Evolutionary conservation across 2,329 filamentous ascomycete species (phyloP).

Genomic region (Fusarium haematococcum): DNA sequence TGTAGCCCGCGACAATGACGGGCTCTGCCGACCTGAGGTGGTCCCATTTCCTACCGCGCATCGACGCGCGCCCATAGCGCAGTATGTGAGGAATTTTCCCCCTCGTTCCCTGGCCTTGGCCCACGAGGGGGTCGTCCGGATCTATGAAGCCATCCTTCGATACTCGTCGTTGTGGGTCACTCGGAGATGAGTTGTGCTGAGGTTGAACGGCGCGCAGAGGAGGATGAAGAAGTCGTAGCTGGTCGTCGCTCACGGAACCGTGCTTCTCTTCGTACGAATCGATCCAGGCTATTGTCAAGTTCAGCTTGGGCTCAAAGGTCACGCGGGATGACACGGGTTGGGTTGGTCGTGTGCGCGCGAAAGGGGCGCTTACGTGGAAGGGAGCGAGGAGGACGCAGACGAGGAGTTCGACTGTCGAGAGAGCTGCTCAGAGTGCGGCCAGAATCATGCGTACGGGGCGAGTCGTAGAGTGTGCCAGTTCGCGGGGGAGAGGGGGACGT

Average conservation of each 20-base stretch:
- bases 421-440: constrained; percentile 36
- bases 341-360: neutral
- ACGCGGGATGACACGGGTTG: neutral
- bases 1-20: constrained; percentile 66
- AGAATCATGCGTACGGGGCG: constrained; percentile 37
- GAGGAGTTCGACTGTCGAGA: constrained; percentile 28
- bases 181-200: constrained; percentile 57
- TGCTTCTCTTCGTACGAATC: constrained; percentile 59
- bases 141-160: constrained; percentile 63
- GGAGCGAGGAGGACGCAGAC: constrained; percentile 42
- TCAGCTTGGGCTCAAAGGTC: constrained; percentile 4
- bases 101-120: constrained; percentile 49
- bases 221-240: constrained; percentile 53
- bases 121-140: constrained; percentile 53
- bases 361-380: constrained; percentile 41
- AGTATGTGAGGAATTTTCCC: constrained; percentile 60
- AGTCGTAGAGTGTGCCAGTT: constrained; percentile 38
- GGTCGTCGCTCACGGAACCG: constrained; percentile 53
- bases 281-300: constrained; percentile 56
- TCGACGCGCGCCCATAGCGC: constrained; percentile 59
- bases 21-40: constrained; percentile 69
- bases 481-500: constrained; percentile 43
- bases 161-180: constrained; percentile 55
- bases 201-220: constrained; percentile 54
- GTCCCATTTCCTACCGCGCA: constrained; percentile 67